Evolutionary conservation across 2,329 filamentous ascomycete genomes (phyloP).

Genomic region (Fusarium paranaense): DNA sequence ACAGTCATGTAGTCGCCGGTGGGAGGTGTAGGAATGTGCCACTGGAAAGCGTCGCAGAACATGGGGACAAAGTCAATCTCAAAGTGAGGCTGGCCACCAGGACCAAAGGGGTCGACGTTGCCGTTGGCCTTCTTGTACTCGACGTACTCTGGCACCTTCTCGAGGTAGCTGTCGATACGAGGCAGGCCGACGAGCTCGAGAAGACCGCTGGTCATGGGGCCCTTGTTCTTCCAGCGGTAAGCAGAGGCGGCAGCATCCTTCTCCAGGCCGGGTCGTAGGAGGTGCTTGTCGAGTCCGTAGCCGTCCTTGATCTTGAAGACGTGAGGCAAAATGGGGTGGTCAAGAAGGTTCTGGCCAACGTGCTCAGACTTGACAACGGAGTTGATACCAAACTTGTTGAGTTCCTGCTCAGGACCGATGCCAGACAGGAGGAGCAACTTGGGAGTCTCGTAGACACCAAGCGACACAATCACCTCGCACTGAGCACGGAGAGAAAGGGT

Average conservation of each 20-base stretch:
- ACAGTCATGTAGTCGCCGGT: constrained; percentile 61
- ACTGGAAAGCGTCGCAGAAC: constrained; percentile 63
- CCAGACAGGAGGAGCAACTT: constrained; percentile 74
- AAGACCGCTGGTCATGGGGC: constrained; percentile 54
- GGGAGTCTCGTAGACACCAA: constrained; percentile 71
- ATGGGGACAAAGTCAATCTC: constrained; percentile 73
- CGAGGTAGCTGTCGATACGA: constrained; percentile 64
- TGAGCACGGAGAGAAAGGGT: constrained; percentile 60
- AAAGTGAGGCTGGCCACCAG: constrained; percentile 70
- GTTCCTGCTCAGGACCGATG: constrained; percentile 67
- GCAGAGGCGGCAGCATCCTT: constrained; percentile 28
- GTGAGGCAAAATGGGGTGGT: constrained; percentile 67
- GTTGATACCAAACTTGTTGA: constrained; percentile 65
- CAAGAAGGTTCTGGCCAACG: constrained; percentile 73
- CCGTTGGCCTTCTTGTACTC: constrained; percentile 55
- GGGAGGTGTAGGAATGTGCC: constrained; percentile 56
- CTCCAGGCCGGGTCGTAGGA: constrained; percentile 45
- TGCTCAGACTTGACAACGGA: constrained; percentile 67
- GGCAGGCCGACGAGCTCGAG: constrained; percentile 67
- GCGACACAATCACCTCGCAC: constrained; percentile 60
- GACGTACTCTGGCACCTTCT: constrained; percentile 60
- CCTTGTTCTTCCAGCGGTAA: constrained; percentile 54
- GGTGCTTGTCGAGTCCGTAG: constrained; percentile 50
- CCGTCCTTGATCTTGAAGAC: constrained; percentile 46
- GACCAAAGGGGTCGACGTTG: constrained; percentile 64